Base-by-base conservation (phyloP, 352 stramenopile species). In the Phytophthora hibernalis region DNA sequence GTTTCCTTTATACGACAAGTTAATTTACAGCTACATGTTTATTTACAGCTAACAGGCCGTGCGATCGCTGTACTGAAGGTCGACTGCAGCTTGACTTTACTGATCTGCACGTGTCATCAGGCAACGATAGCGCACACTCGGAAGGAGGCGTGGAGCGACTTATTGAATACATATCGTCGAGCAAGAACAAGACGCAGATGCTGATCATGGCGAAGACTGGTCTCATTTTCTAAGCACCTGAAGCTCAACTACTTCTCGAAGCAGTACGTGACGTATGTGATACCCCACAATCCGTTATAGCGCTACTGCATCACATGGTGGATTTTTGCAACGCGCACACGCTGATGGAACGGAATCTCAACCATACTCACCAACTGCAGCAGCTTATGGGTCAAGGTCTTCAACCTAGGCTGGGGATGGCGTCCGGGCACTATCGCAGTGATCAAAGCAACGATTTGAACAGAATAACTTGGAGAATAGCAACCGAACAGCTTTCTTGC, bases 101-200 rank as follows among this genome's bases (percentile, higher is more conserved):
- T 20, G 85, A 94, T 64, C 73, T 94, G 9, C 85, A 94, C 59
- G 85, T 94, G 9, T 90, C 85, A 0, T 61, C 69, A 5, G 85
- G 90, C 26, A 65, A 81, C 43, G 82, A 91, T 51, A 91, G 85
- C 28, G 81, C 85, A 10, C 80, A 92, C 53, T 89, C 85, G 21
- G 78, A 87, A 0, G 82, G 70, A 5, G 82, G 80, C 30, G 82
- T 94, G 22, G 79, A 89, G 45, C 74, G 83, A 8, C 69, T 94
- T 38, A 91, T 94, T 47, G 79, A 90, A 42, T 92, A 94, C 58
- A 91, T 94, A 31, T 80, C 61, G 10, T 65, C 65, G 20, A 92
- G 85, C 61, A 92, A 91, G 66, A 89, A 91, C 62, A 91, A 94
- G 68, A 78, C 67, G 5, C 85, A 92, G 51, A 94, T 94, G 80